Percentiles rank a stretch among this genome's conserved stretches.
Conservation (phyloP, 148 eudicot species). For the Linanthus parryae region DNA sequence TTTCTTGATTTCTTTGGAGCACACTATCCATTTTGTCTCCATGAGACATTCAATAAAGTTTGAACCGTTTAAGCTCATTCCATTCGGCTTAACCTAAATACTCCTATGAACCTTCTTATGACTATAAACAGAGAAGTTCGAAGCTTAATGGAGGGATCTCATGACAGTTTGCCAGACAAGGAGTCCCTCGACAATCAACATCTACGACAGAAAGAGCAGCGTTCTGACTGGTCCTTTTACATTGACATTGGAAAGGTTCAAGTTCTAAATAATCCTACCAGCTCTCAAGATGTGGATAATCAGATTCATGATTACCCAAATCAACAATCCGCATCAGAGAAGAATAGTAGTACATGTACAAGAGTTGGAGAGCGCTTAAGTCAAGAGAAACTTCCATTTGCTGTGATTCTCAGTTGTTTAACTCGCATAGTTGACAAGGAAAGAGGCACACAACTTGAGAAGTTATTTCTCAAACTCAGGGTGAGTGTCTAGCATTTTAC, state of each 20-base stretch:
- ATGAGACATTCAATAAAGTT: no score
- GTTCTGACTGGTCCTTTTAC: background rate
- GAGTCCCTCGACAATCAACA: background rate
- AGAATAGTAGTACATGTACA: background rate
- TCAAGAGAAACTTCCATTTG: background rate
- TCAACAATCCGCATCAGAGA: background rate
- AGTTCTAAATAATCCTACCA: background rate
- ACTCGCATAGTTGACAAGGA: background rate
- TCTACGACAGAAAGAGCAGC: background rate
- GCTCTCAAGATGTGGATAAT: background rate
- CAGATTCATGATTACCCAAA: background rate
- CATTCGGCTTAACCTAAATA: no score
- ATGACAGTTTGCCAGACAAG: background rate
- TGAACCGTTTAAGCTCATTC: no score
- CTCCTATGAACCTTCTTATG: background rate
- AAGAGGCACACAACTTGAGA: background rate
- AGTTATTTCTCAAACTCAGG: background rate
- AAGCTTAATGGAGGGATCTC: background rate
- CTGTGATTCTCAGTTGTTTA: background rate
- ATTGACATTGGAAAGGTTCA: background rate
- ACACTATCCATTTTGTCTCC: no score
- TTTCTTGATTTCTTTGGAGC: no score
- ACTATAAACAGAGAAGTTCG: background rate
- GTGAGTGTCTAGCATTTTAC: background rate
- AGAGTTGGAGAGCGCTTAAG: background rate